Percentiles rank a stretch among this genome's conserved stretches.
Conservation (phyloP, 2,329 filamentous ascomycete genomes). For the Clonostachys rosea region DNA sequence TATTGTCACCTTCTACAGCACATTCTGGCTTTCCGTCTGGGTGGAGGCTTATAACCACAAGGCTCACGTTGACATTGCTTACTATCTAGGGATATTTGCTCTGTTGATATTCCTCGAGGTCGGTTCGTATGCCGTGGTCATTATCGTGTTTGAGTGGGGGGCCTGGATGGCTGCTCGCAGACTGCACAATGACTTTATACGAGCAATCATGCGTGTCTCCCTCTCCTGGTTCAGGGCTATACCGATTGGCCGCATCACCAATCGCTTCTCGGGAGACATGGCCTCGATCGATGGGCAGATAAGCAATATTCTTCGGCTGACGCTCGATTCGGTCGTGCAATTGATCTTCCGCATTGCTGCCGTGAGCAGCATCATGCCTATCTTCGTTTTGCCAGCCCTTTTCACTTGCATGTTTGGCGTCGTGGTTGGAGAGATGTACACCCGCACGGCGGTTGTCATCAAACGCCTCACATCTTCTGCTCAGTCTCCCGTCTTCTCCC, state of each 20-base stretch:
- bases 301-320: conserved; percentile 35
- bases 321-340: conserved; percentile 33
- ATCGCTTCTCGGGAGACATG: conserved; percentile 53
- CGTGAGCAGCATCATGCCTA: conserved; percentile 45
- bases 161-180: conserved; percentile 50
- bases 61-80: conserved; percentile 36
- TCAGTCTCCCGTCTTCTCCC: conserved; percentile 50
- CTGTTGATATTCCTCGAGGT: conserved; percentile 36
- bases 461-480: conserved; percentile 39
- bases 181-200: conserved; percentile 48
- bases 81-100: conserved; percentile 50
- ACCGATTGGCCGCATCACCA: conserved; percentile 46
- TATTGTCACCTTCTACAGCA: conserved; percentile 32
- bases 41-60: conserved; percentile 43
- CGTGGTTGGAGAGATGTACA: conserved; percentile 43
- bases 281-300: conserved; percentile 47
- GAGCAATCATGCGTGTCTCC: conserved; percentile 46
- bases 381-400: conserved; percentile 41
- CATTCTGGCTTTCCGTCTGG: conserved; percentile 48
- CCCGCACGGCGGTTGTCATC: conserved; percentile 39
- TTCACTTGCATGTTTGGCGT: conserved; percentile 39
- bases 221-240: conserved; percentile 53
- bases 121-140: conserved; percentile 32
- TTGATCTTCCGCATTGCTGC: conserved; percentile 40
- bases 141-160: conserved; percentile 46